Percentiles rank a stretch among this genome's conserved stretches.
phyloP scores from a whole-genome alignment of 805 yeast species.

The Metschnikowia picachoensis region DNA sequence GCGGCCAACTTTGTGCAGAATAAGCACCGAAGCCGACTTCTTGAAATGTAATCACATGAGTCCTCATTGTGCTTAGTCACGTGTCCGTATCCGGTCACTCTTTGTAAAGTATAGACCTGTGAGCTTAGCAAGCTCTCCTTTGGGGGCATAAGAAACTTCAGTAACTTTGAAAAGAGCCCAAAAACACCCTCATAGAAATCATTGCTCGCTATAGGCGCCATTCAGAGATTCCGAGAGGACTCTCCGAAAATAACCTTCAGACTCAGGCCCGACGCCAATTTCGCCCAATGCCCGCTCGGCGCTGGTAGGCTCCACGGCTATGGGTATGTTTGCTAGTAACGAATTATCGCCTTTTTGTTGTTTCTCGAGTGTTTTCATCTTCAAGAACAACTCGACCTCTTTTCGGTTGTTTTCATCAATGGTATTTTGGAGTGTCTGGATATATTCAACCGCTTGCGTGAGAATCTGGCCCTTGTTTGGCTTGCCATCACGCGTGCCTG shows the following conservation, averaged over 20 bases:
- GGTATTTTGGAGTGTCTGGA: conserved; percentile 59
- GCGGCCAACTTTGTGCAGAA: no score
- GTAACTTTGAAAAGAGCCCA: background rate
- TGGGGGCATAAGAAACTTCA: no score
- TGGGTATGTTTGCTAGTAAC: conserved; percentile 37
- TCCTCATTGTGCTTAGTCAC: no score
- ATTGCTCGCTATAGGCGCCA: background rate
- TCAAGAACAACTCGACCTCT: conserved; percentile 69
- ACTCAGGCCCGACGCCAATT: conserved; percentile 80
- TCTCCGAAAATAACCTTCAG: conserved; percentile 33
- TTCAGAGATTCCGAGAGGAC: conserved; percentile 13
- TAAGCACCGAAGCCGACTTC: no score
- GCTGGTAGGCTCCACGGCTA: conserved; percentile 53
- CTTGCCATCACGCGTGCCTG: conserved; percentile 76
- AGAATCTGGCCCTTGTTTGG: conserved; percentile 83
- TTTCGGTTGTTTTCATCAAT: conserved; percentile 76
- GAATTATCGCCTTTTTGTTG: background rate
- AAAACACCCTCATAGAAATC: background rate
- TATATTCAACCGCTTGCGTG: conserved; percentile 70
- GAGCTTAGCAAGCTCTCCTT: no score
- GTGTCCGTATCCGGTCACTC: no score
- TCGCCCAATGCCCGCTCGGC: conserved; percentile 74
- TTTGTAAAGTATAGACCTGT: no score
- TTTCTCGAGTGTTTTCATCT: conserved; percentile 52
- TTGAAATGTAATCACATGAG: no score